Evolutionary conservation across 2,329 filamentous ascomycete species (phyloP), one percentile per base, ranked within the genome.

Genomic region (Apiospora aurea): DNA sequence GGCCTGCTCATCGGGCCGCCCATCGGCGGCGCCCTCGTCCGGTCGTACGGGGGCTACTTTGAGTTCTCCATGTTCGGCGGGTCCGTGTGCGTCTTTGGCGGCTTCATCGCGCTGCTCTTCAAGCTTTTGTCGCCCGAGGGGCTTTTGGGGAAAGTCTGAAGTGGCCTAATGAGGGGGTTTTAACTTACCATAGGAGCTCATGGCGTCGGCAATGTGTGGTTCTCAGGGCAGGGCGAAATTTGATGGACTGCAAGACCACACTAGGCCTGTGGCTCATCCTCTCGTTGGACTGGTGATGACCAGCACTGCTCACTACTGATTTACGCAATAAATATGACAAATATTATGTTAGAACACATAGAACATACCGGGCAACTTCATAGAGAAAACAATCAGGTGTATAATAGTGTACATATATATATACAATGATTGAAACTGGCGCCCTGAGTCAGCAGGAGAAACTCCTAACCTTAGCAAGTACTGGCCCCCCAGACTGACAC

Each of bases 1-100:
- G 85, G 83, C 0, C 82, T 81, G 4, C 75, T 90, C 46, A 81
- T 87, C 4, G 87, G 85, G 0, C 84, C 84, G 16, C 86, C 86
- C 0, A 79, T 86, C 64, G 84, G 82, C 69, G 86, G 86, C 3
- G 82, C 80, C 0, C 77, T 87, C 61, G 76, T 87, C 16, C 77
- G 81, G 0, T 78, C 76, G 3, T 85, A 84, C 72, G 80, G 79
- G 6, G 80, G 81, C 0, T 86, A 82, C 73, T 73, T 73, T 1
- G 73, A 84, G 73, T 78, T 81, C 5, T 81, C 80, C 26, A 75
- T 75, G 66, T 77, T 76, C 34, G 75, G 75, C 34, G 75, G 76
- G 53, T 70, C 73, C 0, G 75, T 82, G 72, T 81, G 80, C 71
- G 67, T 84, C 47, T 71, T 79, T 21, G 83, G 83, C 13, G 82